These are phyloP conservation scores for Apophysomyces sp. DNA, from an alignment of 371 early-diverging fungal genomes.

Conservation along the genomic window DNA sequence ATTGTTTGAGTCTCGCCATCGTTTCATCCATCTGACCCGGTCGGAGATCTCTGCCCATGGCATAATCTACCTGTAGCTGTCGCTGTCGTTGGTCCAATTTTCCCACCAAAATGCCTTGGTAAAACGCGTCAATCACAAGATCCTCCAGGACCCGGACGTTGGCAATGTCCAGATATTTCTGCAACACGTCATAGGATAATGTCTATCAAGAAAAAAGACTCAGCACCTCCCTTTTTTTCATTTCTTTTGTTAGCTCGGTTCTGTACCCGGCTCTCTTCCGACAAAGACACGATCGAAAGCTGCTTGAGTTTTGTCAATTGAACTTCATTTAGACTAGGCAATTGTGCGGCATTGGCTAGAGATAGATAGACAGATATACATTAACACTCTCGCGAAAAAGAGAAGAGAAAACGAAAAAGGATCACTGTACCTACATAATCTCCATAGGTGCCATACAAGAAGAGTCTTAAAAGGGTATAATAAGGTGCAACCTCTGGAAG, in stretches of 20 bases:
- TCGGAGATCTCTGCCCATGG: conserved; percentile 81
- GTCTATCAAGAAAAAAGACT: conserved; percentile 33
- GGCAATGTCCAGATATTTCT: conserved; percentile 65
- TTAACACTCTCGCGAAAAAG: no score
- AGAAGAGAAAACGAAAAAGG: no score
- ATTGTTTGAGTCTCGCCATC: conserved; percentile 52
- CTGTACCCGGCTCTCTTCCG: conserved; percentile 62
- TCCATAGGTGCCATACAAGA: conserved; percentile 77
- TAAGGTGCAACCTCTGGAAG: conserved; percentile 61
- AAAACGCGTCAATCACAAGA: conserved; percentile 84
- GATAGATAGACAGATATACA: no score
- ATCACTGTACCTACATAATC: conserved; percentile 70
- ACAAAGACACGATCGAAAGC: conserved; percentile 74
- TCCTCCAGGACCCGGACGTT: conserved; percentile 84
- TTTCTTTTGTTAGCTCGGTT: conserved; percentile 48
- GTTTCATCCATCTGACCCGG: conserved; percentile 64
- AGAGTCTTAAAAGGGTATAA: conserved; percentile 62
- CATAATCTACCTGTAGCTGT: conserved; percentile 73
- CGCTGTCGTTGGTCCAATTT: conserved; percentile 80
- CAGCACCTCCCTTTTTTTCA: background rate
- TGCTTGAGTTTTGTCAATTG: conserved; percentile 76
- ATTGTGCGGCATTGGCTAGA: conserved; percentile 41
- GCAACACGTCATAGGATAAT: conserved; percentile 63
- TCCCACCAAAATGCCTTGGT: conserved; percentile 73
- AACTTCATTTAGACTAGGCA: conserved; percentile 61